Evolutionary conservation across 495 filamentous ascomycete genomes (phyloP).

Genomic region (Xeromyces bisporus): DNA sequence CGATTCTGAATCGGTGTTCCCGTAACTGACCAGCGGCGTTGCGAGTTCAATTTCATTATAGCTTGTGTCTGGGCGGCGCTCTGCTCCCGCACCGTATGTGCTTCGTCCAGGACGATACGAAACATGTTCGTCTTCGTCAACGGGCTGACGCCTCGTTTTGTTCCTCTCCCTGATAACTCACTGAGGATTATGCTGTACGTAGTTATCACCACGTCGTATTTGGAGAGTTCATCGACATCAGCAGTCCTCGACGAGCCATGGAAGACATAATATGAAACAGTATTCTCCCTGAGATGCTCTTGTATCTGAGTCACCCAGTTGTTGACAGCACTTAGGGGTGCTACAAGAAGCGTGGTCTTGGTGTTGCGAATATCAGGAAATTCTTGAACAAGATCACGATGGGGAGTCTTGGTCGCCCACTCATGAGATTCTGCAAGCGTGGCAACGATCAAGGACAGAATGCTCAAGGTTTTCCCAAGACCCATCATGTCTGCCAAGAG

Average conservation of each 20-base stretch:
- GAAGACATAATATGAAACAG: slow-evolving; percentile 58
- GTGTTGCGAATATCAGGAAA: slow-evolving; percentile 44
- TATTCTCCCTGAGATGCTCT: slow-evolving; percentile 48
- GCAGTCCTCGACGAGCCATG: slow-evolving; percentile 62
- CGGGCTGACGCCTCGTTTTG: slow-evolving; percentile 44
- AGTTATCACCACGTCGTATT: slow-evolving; percentile 73
- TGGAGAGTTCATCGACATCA: slow-evolving; percentile 46
- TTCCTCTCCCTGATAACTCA: slow-evolving; percentile 46
- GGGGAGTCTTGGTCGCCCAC: slow-evolving; percentile 28
- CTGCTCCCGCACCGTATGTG: slow-evolving; percentile 82
- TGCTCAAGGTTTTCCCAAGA: slow-evolving; percentile 82
- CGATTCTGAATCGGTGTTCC: slow-evolving; percentile 86
- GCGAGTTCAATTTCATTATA: slow-evolving; percentile 63
- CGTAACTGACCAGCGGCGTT: slow-evolving; percentile 88
- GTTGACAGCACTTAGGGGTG: slow-evolving; percentile 69
- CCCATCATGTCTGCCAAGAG: slow-evolving; percentile 98
- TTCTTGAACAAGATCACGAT: slow-evolving; percentile 11
- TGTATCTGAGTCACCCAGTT: slow-evolving; percentile 90
- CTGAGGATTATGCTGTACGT: slow-evolving; percentile 79
- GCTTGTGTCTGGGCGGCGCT: slow-evolving; percentile 63
- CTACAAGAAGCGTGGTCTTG: slow-evolving; percentile 75
- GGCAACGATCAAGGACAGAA: slow-evolving; percentile 55
- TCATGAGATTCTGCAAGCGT: slow-evolving; percentile 39
- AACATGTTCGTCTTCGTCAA: slow-evolving; percentile 73
- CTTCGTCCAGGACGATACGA: slow-evolving; percentile 89